phyloP scores from a whole-genome alignment of 2,329 filamentous ascomycete species.

The Phaeosphaeriaceae sp. region DNA sequence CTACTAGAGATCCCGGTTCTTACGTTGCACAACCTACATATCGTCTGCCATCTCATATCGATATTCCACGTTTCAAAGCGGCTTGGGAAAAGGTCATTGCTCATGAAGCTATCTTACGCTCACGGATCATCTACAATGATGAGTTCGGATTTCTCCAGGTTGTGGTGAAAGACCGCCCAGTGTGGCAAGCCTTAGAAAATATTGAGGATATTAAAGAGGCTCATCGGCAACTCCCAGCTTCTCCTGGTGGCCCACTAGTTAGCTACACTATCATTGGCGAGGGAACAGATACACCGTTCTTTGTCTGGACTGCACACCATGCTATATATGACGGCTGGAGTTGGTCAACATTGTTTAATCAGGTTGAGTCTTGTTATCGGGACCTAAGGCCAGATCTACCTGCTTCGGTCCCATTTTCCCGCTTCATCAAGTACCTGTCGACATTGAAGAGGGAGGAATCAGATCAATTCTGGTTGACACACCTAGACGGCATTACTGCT shows the following conservation, averaged over 20 bases:
- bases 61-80: conserved; percentile 47
- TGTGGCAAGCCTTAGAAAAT: conserved; percentile 26
- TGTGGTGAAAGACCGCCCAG: conserved; percentile 29
- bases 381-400: conserved; percentile 9
- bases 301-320: conserved; percentile 47
- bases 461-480: conserved; percentile 36
- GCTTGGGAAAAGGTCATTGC: conserved; percentile 55
- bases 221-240: conserved; percentile 36
- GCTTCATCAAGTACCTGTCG: conserved; percentile 41
- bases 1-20: conserved; percentile 38
- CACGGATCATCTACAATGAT: conserved; percentile 47
- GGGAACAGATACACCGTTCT: conserved; percentile 20
- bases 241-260: conserved; percentile 33
- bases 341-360: conserved; percentile 32
- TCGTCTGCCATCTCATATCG: conserved; percentile 37
- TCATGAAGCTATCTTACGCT: conserved; percentile 55
- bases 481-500: conserved; percentile 35
- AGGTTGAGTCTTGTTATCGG: conserved; percentile 34
- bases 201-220: conserved; percentile 33
- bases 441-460: conserved; percentile 34
- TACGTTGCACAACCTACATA: conserved; percentile 51
- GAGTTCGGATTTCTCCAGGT: conserved; percentile 42
- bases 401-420: conserved; percentile 34
- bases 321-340: conserved; percentile 48
- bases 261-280: conserved; percentile 33